phyloP scores from a whole-genome alignment of 2,329 filamentous ascomycete species.

The Trichoderma koningiopsis region DNA sequence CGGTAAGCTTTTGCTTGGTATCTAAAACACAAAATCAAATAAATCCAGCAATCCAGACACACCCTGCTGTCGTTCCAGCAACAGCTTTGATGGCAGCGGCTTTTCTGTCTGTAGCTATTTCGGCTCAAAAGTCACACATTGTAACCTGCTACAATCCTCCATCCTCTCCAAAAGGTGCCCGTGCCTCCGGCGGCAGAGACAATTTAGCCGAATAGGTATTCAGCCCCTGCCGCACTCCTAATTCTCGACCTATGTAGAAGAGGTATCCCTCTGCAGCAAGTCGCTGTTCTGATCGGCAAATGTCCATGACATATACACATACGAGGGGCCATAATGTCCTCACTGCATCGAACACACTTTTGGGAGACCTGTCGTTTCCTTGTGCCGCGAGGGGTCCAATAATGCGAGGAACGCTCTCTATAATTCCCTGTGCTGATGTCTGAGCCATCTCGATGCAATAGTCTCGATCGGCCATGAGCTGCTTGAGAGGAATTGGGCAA shows the following conservation, averaged over 20 bases:
- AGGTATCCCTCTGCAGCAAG: conserved; percentile 35
- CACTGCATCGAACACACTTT: conserved; percentile 41
- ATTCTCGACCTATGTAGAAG: conserved; percentile 40
- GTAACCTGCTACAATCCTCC: background rate
- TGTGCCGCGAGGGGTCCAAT: conserved; percentile 33
- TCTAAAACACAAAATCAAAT: background rate
- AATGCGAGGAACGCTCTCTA: conserved; percentile 33
- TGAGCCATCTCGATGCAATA: conserved; percentile 36
- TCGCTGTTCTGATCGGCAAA: conserved; percentile 36
- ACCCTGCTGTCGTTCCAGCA: background rate
- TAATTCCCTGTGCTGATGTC: conserved; percentile 34
- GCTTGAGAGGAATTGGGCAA: conserved; percentile 31
- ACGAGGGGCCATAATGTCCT: conserved; percentile 45
- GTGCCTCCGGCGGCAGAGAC: conserved; percentile 35
- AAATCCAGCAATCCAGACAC: background rate
- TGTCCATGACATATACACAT: conserved; percentile 35
- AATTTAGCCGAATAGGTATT: conserved; percentile 29
- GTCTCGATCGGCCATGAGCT: conserved; percentile 36
- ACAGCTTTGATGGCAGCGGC: background rate
- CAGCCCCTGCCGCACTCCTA: conserved; percentile 44
- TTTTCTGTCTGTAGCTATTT: background rate
- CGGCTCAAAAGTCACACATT: background rate
- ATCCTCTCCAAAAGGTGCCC: conserved; percentile 29
- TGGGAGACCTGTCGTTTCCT: conserved; percentile 36
- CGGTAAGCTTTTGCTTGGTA: background rate